Evolutionary conservation across 805 yeast genomes (phyloP), one percentile per base, ranked within the genome.

Genomic region (Ogataea allantospora): DNA sequence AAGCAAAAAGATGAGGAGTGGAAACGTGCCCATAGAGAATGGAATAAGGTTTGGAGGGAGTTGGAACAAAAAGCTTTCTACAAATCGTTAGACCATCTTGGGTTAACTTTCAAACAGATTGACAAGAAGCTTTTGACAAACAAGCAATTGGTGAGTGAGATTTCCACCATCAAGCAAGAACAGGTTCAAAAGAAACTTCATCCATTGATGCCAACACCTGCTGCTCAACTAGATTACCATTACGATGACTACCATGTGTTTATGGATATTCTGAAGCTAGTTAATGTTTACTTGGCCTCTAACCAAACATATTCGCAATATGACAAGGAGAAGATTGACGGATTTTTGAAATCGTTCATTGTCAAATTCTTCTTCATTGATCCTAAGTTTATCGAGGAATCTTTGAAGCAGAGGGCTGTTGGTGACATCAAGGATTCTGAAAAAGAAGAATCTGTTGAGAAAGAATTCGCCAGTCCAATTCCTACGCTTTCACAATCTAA

Each of bases 41-140:
- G 99, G 98, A 91, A 91, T 65, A 91, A 91, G 59, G 95, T 88
- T 10, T 93, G 99, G 99, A 80, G 99, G 57, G 98, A 91, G 64
- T 80, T 95, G 65, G 99, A 93, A 62, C 96, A 89, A 57, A 89
- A 88, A 54, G 95, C 88, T 0, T 89, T 85, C 60, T 87, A 80
- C 68, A 93, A 93, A 62, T 86, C 96, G 2, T 70, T 93, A 48
- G 99, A 93, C 60, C 99, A 93, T 60, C 68, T 91, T 46, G 99
- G 99, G 1, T 72, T 93, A 53, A 89, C 97, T 0, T 93, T 93
- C 68, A 93, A 93, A 64, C 98, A 93, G 60, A 85, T 96, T 16
- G 99, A 93, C 64, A 91, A 93, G 62, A 91, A 93, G 61, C 66
- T 88, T 40, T 66, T 93, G 51, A 88, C 98, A 0, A 83, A 93